A percentile compares a stretch with the other conserved stretches of the same genome.
phyloP scores from a whole-genome alignment of 192 early-diverging fungal genomes.

The Phlyctochytrium arcticum region DNA sequence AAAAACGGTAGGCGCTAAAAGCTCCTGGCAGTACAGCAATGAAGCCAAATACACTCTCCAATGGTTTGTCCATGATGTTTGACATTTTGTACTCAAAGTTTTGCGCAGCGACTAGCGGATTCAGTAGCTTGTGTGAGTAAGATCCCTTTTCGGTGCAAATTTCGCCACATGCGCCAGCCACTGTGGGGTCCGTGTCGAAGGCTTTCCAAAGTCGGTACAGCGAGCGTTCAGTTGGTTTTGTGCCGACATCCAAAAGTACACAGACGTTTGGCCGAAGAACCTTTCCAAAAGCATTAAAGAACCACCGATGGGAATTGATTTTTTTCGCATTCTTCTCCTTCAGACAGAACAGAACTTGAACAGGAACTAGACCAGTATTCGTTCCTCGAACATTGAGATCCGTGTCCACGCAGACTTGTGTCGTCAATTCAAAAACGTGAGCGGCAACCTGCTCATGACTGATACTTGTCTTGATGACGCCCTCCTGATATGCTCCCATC shows the following conservation, averaged over 20 bases:
- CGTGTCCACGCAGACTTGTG: slow-evolving; percentile 69
- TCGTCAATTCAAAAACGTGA: slow-evolving; percentile 70
- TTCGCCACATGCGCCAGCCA: slow-evolving; percentile 83
- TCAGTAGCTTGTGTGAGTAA: slow-evolving; percentile 55
- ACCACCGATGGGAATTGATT: slow-evolving; percentile 71
- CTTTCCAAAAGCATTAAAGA: slow-evolving; percentile 61
- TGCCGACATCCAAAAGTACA: slow-evolving; percentile 70
- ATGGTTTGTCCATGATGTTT: slow-evolving; percentile 77
- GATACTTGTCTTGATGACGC: slow-evolving; percentile 46
- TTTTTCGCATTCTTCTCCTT: slow-evolving; percentile 71
- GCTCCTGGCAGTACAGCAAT: slow-evolving; percentile 91
- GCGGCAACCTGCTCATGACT: slow-evolving; percentile 61
- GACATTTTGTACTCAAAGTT: slow-evolving; percentile 90
- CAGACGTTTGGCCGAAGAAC: slow-evolving; percentile 48
- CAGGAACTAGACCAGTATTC: slow-evolving; percentile 37
- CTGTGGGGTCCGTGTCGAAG: slow-evolving; percentile 66
- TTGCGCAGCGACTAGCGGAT: slow-evolving; percentile 76
- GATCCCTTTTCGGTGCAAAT: slow-evolving; percentile 65
- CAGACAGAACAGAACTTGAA: slow-evolving; percentile 73
- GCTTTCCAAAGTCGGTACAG: slow-evolving; percentile 79
- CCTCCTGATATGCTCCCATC: slow-evolving; percentile 48
- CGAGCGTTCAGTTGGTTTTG: slow-evolving; percentile 62
- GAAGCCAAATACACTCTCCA: slow-evolving; percentile 89
- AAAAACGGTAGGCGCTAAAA: slow-evolving; percentile 76
- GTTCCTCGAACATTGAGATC: slow-evolving; percentile 65